A percentile compares a stretch with the other conserved stretches of the same genome.
These are phyloP conservation scores for Hirsutella rhossiliensis DNA, from an alignment of 2,329 filamentous ascomycete species.

Conservation along the genomic window DNA sequence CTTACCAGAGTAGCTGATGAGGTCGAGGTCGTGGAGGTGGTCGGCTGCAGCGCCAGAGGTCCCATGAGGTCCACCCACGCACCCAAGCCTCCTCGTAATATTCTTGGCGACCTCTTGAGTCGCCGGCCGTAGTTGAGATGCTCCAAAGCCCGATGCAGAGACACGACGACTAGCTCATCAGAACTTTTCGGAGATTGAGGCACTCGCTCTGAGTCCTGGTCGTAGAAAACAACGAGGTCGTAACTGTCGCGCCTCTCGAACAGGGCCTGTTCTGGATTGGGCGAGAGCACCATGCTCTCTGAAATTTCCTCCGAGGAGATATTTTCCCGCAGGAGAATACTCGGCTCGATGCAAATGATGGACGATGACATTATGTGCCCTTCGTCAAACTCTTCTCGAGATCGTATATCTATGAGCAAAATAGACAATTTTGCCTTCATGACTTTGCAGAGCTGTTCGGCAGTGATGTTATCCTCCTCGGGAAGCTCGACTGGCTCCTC, in stretches of 20 bases:
- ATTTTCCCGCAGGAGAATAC: conserved; percentile 55
- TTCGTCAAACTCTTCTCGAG: conserved; percentile 68
- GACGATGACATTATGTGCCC: conserved; percentile 79
- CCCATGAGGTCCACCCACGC: conserved; percentile 84
- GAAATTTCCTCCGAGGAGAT: conserved; percentile 49
- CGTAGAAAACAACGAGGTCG: conserved; percentile 85
- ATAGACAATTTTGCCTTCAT: conserved; percentile 50
- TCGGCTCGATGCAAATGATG: conserved; percentile 83
- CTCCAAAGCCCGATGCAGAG: conserved; percentile 66
- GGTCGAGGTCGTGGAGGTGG: conserved; percentile 18
- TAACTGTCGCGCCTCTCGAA: conserved; percentile 65
- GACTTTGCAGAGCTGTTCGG: conserved; percentile 59
- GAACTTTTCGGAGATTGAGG: conserved; percentile 17
- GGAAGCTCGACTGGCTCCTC: conserved; percentile 35
- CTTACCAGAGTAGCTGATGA: background rate
- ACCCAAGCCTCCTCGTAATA: conserved; percentile 72
- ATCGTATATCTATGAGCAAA: conserved; percentile 75
- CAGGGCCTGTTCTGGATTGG: conserved; percentile 59
- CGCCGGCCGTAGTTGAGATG: conserved; percentile 75
- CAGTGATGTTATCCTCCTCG: conserved; percentile 46
- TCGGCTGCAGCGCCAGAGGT: conserved; percentile 42
- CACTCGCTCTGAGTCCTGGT: conserved; percentile 52
- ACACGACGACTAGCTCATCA: conserved; percentile 47
- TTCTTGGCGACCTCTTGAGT: conserved; percentile 58
- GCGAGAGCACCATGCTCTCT: conserved; percentile 59